A percentile compares a stretch with the other conserved stretches of the same genome.
These are phyloP conservation scores for Acanthochlamys bracteata DNA, from an alignment of 106 monocot genomes.

Conservation along the genomic window DNA sequence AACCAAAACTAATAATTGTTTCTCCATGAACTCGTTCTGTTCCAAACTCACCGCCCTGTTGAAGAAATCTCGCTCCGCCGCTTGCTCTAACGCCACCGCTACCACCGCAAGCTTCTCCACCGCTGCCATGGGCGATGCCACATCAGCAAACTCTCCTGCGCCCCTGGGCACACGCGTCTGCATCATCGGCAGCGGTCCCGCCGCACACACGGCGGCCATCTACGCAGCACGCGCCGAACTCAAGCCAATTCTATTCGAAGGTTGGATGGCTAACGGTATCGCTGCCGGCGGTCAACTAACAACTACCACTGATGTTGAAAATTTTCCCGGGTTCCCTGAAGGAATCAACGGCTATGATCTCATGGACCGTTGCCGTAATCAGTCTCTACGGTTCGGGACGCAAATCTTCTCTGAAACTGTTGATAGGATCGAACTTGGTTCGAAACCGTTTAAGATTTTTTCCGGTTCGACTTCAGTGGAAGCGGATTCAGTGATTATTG, in stretches of 20 bases:
- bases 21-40: conserved; percentile 16
- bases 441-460: conserved; percentile 46
- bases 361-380: conserved; percentile 69
- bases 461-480: conserved; percentile 45
- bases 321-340: conserved; percentile 91
- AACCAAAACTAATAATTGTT: too few species aligned
- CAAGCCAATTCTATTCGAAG: conserved; percentile 80
- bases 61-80: conserved; percentile 11
- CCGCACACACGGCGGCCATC: conserved; percentile 88
- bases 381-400: conserved; percentile 59
- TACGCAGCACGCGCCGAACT: conserved; percentile 88
- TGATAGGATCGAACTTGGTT: conserved; percentile 53
- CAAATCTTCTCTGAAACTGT: conserved; percentile 75
- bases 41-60: conserved; percentile 21
- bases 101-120: background rate
- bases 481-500: conserved; percentile 71
- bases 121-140: conserved; percentile 11
- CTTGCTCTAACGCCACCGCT: conserved; percentile 5
- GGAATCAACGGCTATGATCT: conserved; percentile 74
- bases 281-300: conserved; percentile 91
- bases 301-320: conserved; percentile 95
- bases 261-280: conserved; percentile 87
- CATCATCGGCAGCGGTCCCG: conserved; percentile 96
- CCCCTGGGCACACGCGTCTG: conserved; percentile 48
- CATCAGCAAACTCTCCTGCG: background rate